Evolutionary conservation across 768 basidiomycete genomes (phyloP), one percentile per base, ranked within the genome.

Genomic region (Lactarius vividus): DNA sequence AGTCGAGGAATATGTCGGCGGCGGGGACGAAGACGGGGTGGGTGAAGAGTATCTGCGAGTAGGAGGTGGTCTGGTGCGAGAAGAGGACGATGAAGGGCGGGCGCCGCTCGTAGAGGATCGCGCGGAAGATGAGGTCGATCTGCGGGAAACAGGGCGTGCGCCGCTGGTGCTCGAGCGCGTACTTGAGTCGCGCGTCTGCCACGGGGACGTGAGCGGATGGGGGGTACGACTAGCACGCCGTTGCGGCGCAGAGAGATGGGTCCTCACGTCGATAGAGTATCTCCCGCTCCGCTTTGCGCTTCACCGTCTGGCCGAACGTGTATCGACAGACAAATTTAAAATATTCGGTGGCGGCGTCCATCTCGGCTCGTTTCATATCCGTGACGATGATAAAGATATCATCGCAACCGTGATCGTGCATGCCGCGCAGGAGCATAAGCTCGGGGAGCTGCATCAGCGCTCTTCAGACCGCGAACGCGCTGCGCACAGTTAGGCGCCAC

Each of bases 91-190:
- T 79, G 75, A 91, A 91, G 42, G 86, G 89, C 5, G 89, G 89
- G 58, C 81, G 83, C 72, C 90, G 90, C 75, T 91, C 89, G 77
- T 86, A 82, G 4, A 91, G 80, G 70, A 91, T 86, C 15, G 89
- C 88, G 44, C 89, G 88, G 61, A 91, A 80, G 40, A 86, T 85
- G 65, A 91, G 83, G 76, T 91, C 89, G 76, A 91, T 88, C 75
- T 91, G 89, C 6, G 89, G 89, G 75, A 91, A 90, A 74, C 89
- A 91, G 0, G 89, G 89, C 6, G 84, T 87, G n/a, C 89, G 84
- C 39, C 84, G 84, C 71, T 89, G 87, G 53, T 84, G 83, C 64
- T 85, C 82, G 60, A 91, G 79, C 11, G 84, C 83, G 72, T 89
- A 87, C 64, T 80, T 84, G 55, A 91, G 76, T 29, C 86, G 86